Base-by-base conservation (phyloP, 2,329 filamentous ascomycete species). In the Curvularia hawaiiensis region DNA sequence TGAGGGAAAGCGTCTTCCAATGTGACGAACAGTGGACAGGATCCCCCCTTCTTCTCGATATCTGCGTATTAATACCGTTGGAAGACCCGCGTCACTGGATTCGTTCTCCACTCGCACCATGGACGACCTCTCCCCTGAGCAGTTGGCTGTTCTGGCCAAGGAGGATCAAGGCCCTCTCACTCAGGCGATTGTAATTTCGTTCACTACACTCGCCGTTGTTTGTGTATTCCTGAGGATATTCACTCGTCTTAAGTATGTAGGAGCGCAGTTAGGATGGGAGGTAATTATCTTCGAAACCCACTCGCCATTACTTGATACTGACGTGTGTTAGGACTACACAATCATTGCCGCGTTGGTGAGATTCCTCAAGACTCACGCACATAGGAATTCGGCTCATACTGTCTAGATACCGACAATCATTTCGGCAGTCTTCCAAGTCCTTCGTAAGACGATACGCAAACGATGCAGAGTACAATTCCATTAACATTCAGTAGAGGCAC, bases 211-310 rank as follows among this genome's bases (percentile, higher is more conserved):
- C 4, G 45, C 68, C 2, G 60, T 66, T 20, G 38, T 69, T 4
- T 66, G 55, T 12, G 64, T 72, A 4, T 50, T 46, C 22, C 58
- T 71, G 11, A 67, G 69, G 14, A 44, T 69, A 24, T 67, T 59
- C 44, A 62, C 65, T 4, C 60, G 68, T n/a, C 22, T 70, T 16
- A 65, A 35, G 45, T 62, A 59, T 14, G 16, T 56, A 14, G 49
- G 39, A 20, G 16, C 59, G 35, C 52, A 53, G n/a, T 52, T 65
- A 6, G 66, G 66, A 20, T 60, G 62, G 60, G 69, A 72, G 50
- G 50, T 52, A 45, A 45, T 30, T 14, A 38, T 14, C 31, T 16
- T 24, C n/a, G 6, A 22, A 22, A 30, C 3, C 10, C 10, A 9
- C 14, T 3, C 3, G 14, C 30, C 2, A 33, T 7, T 11, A 12